phyloP scores from a whole-genome alignment of 129 eudicot genomes.

The Chrysanthemum lavandulifolium region DNA sequence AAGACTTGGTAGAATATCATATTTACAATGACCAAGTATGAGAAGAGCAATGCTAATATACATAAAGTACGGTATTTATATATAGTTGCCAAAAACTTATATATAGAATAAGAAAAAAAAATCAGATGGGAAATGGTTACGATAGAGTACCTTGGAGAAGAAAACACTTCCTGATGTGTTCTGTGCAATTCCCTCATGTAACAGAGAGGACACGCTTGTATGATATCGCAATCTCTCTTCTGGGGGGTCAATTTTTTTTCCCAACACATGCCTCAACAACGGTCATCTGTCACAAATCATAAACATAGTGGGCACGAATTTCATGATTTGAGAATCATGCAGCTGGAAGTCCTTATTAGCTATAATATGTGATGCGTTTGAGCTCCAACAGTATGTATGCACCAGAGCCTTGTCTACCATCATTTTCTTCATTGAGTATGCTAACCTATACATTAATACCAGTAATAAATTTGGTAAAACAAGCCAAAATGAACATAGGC shows the following conservation, averaged over 20 bases:
- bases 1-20: not conserved
- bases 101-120: not conserved
- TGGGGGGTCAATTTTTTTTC: conserved; percentile 54
- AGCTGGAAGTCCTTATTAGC: no score
- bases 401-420: conserved; percentile 97
- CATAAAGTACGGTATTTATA: not conserved
- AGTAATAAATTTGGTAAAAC: not conserved
- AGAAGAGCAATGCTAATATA: not conserved
- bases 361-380: not conserved
- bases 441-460: conserved; percentile 58
- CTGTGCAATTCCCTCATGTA: conserved; percentile 76
- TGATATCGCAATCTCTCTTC: conserved; percentile 55
- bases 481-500: not conserved
- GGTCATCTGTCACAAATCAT: conserved; percentile 62
- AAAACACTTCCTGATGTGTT: conserved; percentile 90
- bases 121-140: not conserved
- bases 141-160: conserved; percentile 49
- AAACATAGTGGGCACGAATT: not conserved
- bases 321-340: no score
- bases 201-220: conserved; percentile 50
- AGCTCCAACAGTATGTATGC: conserved; percentile 26
- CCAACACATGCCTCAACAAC: conserved; percentile 87
- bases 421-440: conserved; percentile 97
- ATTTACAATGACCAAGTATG: not conserved
- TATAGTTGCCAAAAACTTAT: not conserved